These are phyloP conservation scores for Nakataea oryzae DNA, from an alignment of 2,329 filamentous ascomycete genomes.

Conservation along the genomic window DNA sequence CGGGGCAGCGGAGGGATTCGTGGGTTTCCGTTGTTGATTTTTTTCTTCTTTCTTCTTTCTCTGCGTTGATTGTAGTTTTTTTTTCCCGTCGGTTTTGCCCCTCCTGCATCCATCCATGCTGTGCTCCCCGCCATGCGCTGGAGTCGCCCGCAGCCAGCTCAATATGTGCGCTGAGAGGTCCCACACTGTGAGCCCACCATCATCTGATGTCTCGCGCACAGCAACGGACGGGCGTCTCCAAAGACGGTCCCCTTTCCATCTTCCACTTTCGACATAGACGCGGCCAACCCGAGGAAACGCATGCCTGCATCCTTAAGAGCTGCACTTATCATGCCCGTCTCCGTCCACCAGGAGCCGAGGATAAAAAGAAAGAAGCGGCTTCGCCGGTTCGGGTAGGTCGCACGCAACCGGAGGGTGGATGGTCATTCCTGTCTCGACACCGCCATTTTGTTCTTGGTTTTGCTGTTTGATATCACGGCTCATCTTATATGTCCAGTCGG, in stretches of 20 bases:
- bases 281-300: neutral
- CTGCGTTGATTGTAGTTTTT: neutral
- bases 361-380: neutral
- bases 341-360: neutral
- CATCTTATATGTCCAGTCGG: neutral
- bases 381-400: neutral
- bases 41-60: neutral
- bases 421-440: neutral
- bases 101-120: too few relatives aligned
- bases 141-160: neutral
- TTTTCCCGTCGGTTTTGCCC: neutral
- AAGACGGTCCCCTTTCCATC: neutral
- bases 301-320: neutral
- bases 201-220: neutral
- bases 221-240: neutral
- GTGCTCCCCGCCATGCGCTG: neutral
- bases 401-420: neutral
- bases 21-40: neutral
- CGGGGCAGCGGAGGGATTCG: neutral
- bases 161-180: neutral
- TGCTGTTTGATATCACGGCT: neutral
- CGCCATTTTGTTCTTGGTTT: neutral
- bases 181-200: neutral
- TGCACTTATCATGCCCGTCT: neutral
- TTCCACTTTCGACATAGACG: neutral